Evolutionary conservation across 306 rosid genomes (phyloP).

Genomic region (Biancaea sappan): DNA sequence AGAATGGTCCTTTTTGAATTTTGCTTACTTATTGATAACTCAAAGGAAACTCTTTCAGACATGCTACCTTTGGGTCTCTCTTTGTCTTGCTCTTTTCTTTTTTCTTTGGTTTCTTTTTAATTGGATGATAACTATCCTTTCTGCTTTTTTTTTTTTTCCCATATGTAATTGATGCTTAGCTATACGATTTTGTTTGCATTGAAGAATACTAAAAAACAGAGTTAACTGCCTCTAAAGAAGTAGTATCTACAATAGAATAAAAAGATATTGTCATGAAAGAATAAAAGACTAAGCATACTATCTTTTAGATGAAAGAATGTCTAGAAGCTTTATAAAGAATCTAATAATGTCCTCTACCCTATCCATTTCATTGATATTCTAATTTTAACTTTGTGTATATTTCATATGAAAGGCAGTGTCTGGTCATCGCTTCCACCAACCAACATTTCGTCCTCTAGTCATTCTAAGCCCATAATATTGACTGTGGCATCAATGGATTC

Average conservation of each 20-base stretch:
- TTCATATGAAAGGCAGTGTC: constrained; percentile 86
- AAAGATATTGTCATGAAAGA: constrained; percentile 22
- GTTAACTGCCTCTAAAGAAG: constrained; percentile 12
- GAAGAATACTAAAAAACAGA: constrained; percentile 29
- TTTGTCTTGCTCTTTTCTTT: no score
- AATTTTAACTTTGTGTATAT: constrained; percentile 39
- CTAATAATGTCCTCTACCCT: constrained; percentile 4
- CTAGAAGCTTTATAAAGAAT: constrained; percentile 20
- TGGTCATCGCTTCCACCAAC: constrained; percentile 95
- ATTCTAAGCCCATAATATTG: constrained; percentile 69
- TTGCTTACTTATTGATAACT: background rate
- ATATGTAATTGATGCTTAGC: constrained; percentile 7
- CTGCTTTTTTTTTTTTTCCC: background rate
- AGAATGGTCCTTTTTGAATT: background rate
- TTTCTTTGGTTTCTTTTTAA: no score
- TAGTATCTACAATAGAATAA: background rate
- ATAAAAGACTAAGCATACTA: constrained; percentile 19
- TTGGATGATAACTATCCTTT: no score
- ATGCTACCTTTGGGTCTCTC: no score
- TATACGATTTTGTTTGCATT: constrained; percentile 8
- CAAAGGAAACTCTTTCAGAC: background rate
- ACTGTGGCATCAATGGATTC: constrained; percentile 88
- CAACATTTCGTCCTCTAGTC: constrained; percentile 55
- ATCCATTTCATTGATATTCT: constrained; percentile 7
- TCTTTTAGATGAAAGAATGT: constrained; percentile 18